A percentile compares a stretch with the other conserved stretches of the same genome.
phyloP scores from a whole-genome alignment of 192 early-diverging fungal species.

The Mortierella claussenii region DNA sequence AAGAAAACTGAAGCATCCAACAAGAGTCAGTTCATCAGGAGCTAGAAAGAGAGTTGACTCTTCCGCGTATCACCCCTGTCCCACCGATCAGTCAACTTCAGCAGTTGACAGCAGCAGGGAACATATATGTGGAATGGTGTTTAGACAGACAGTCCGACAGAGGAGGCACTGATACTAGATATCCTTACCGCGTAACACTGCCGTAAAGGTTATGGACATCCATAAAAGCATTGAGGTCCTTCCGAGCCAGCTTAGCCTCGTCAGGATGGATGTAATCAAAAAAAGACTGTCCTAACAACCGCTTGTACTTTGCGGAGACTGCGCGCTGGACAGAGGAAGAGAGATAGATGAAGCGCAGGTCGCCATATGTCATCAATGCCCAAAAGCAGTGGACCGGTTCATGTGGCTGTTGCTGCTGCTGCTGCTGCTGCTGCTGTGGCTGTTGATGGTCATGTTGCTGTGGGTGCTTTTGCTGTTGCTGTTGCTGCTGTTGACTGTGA shows the following conservation, averaged over 20 bases:
- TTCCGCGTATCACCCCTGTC: no score
- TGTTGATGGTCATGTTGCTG: slow-evolving; percentile 24
- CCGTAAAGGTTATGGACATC: slow-evolving; percentile 54
- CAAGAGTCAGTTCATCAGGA: no score
- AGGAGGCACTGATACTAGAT: no score
- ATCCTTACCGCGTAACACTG: slow-evolving; percentile 56
- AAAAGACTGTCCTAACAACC: slow-evolving; percentile 53
- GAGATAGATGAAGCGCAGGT: slow-evolving; percentile 56
- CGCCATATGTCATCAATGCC: slow-evolving; percentile 54
- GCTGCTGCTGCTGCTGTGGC: slow-evolving; percentile 3
- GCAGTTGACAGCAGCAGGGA: no score
- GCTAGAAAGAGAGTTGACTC: no score
- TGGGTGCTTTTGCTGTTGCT: slow-evolving; percentile 1
- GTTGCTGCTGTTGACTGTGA: neutral
- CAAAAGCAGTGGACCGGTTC: slow-evolving; percentile 52
- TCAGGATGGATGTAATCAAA: slow-evolving; percentile 60
- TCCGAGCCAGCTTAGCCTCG: slow-evolving; percentile 52
- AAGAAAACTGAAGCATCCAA: no score
- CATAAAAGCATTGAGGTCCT: slow-evolving; percentile 55
- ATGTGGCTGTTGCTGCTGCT: slow-evolving; percentile 7
- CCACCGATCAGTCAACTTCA: no score
- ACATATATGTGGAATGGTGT: no score
- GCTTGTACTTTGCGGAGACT: slow-evolving; percentile 49
- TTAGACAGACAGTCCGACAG: no score
- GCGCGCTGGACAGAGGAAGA: slow-evolving; percentile 51